Percentiles rank a stretch among this genome's conserved stretches.
Evolutionary conservation across 495 filamentous ascomycete species (phyloP).

Genomic region (Pyrenopolyporus hunteri): DNA sequence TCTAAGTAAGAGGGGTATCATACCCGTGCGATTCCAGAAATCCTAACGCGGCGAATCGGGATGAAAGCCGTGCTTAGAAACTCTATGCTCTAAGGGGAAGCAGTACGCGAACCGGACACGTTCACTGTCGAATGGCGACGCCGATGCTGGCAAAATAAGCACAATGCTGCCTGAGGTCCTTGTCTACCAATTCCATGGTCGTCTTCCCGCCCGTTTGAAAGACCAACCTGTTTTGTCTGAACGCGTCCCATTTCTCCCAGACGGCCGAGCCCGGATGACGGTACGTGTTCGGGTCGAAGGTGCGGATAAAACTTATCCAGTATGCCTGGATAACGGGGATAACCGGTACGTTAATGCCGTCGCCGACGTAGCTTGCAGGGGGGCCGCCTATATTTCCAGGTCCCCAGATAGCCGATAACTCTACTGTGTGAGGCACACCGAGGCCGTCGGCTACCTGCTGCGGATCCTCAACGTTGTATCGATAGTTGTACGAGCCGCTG

Average conservation of each 20-base stretch:
- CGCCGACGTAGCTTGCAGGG: slow-evolving; percentile 61
- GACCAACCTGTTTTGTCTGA: slow-evolving; percentile 53
- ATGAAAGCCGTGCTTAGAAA: neutral
- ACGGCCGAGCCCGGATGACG: slow-evolving; percentile 43
- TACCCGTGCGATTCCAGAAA: neutral
- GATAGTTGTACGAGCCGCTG: slow-evolving; percentile 64
- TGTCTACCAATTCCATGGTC: slow-evolving; percentile 61
- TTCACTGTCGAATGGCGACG: slow-evolving; percentile 54
- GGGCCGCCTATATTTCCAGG: slow-evolving; percentile 36
- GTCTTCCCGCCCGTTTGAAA: slow-evolving; percentile 62
- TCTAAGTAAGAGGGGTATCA: neutral
- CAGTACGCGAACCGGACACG: no score
- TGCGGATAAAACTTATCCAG: slow-evolving; percentile 71
- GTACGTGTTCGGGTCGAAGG: slow-evolving; percentile 66
- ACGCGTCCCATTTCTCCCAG: slow-evolving; percentile 42
- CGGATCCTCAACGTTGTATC: slow-evolving; percentile 67
- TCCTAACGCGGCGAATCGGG: neutral
- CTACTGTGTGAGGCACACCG: slow-evolving; percentile 68
- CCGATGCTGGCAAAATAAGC: slow-evolving; percentile 61
- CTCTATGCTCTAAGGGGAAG: neutral
- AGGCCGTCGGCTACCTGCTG: slow-evolving; percentile 53
- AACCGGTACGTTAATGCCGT: slow-evolving; percentile 55
- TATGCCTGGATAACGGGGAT: slow-evolving; percentile 67
- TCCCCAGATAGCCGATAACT: slow-evolving; percentile 67
- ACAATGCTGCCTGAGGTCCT: slow-evolving; percentile 56